Evolutionary conservation across 345 rosid genomes (phyloP), one percentile per base, ranked within the genome.

Genomic region (Mercurialis annua): DNA sequence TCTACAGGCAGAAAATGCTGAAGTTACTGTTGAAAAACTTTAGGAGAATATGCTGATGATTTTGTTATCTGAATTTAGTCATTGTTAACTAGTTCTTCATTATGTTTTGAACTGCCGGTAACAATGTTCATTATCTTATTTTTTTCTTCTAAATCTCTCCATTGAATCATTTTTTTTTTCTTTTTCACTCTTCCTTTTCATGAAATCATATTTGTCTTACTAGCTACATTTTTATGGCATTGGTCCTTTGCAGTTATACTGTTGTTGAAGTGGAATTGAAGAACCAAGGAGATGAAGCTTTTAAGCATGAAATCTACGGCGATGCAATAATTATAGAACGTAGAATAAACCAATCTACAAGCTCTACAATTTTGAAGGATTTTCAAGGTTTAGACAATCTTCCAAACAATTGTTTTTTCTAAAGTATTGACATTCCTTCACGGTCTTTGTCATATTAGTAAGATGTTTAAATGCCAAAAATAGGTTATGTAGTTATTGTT

Each of bases 231-330:
- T 65, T 11, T 23, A 36, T 52, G 24, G 17, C 53, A 10, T 40
- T 27, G 1, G 53, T 64, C 62, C 56, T 53, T 66, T 79, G 79
- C 82, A 94, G 96, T 78, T 81, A 78, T 71, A 95, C 99, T 0
- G 27, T 77, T 57, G 85, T 94, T 67, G 91, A 84, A 65, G 92
- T 94, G 60, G 91, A 86, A 57, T 62, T 94, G 44, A 90, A 80
- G 80, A 92, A 92, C 48, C 72, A 71, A 46, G 98, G 97, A 62
- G 92, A 76, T 16, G 98, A 92, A 71, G 85, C 98, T 27, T 94
- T 85, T 66, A 89, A 85, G 81, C 87, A 82, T 3, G 92, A 89
- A 24, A 43, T 60, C 4, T 94, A 83, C 53, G 97, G 97, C 20
- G 85, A 75, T 73, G n/a, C 77, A 14, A 89, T 94, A 49, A 79